Base-by-base conservation (phyloP, 257 asterid genomes). In the Paraleonurus japonicus region DNA sequence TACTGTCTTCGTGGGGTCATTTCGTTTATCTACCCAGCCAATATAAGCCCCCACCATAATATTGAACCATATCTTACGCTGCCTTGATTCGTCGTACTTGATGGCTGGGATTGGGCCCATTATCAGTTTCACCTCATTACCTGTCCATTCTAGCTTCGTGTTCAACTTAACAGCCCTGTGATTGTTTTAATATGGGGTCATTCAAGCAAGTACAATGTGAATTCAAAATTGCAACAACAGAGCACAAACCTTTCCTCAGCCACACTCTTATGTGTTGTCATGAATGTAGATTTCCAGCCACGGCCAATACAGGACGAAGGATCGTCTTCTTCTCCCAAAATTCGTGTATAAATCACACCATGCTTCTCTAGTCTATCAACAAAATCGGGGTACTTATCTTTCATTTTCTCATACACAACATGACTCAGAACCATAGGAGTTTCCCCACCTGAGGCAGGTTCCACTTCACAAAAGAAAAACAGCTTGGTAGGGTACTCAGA, bases 61-160 rank as follows among this genome's bases (percentile, higher is more conserved):
- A 79, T 93, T 93, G 80, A 93, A 89, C 97, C 97, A 93, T 55
- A 76, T 86, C 78, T 90, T 90, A 27, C 88, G 82, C 68, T 80
- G 79, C 73, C 96, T 82, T 2, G 81, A 72, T 72, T 81, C 61
- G 41, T 90, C 93, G 24, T 71, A 57, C 61, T 87, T 90, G 75
- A 89, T 75, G 22, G 90, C 97, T 0, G 97, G 97, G 68, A 90
- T 88, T 7, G 97, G 97, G 1, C 98, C 98, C 94, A 87, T 88
- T 65, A 84, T 73, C 2, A 92, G 80, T 72, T 85, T 93, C 61
- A 74, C 96, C 10, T 87, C 94, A 16, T 85, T 85, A 0, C 80
- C 86, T 10, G 80, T 80, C 98, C 97, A 90, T 75, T 89, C 95
- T 75, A 93, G 84, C 87, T 84, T 90, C 94, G 83, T 89, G 62